Base-by-base conservation (phyloP, 148 eudicot species). In the Rhododendron henanense region DNA sequence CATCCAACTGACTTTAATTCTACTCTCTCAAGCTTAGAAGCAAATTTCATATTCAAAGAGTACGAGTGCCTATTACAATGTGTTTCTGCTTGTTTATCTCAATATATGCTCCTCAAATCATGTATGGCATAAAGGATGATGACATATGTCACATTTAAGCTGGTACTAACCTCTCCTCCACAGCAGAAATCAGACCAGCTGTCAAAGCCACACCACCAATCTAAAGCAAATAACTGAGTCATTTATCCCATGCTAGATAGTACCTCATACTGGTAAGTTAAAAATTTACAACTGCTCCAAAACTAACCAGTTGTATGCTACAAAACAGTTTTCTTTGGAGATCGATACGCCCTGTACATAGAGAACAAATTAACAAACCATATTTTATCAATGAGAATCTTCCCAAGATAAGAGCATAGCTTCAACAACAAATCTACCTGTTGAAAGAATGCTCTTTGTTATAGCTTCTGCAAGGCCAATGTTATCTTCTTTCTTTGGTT, bases 381-480 rank as follows among this genome's bases (percentile, higher is more conserved):
- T 47, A 80, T 55, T 67, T 61, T 84, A 79, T 23, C 15, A 28
- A 48, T 65, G 63, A 76, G 45, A 83, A 74, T 14, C 63, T 83
- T 45, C 84, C 80, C 59, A 78, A 71, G 31, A 53, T 76, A 75
- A 83, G 65, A 77, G 35, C 31, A 44, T 35, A 14, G 57, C 16
- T 16, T 13, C 71, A 33, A 69, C 33, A 85, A 88, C 21, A 9
- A 23, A 86, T 81, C 78, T 86, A 95, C 99, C 99, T 65, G 98
- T 89, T 86, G 91, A 91, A 88, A 95, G 94, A 86, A 97, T 97
- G 92, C 99, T 97, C 90, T 95, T 97, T 79, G 96, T 92, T 87
- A 97, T 93, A 85, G 99, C 99, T 89, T 94, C 98, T 85, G 99
- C 99, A 84, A 97, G 96, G 85, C 99, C 98, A 85, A 97, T 90